These are phyloP conservation scores for Trichoderma cornu-damae DNA, from an alignment of 2,329 filamentous ascomycete genomes.

Conservation along the genomic window DNA sequence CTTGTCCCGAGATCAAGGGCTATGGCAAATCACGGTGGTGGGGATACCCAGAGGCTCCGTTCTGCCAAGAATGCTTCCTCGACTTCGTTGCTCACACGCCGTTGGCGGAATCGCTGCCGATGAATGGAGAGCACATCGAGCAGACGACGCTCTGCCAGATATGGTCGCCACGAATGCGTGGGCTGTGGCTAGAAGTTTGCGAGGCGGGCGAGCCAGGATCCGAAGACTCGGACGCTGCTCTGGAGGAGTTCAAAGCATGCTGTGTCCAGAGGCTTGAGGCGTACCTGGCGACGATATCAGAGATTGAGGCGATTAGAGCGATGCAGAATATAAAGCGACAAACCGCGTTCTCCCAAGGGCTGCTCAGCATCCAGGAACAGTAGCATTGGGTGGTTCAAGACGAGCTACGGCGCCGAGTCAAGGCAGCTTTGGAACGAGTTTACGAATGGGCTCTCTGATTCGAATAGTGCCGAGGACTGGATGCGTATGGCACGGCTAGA, in stretches of 20 bases:
- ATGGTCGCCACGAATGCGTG: conserved; percentile 37
- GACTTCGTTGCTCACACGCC: conserved; percentile 29
- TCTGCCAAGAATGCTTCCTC: conserved; percentile 34
- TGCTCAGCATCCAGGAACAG: neutral
- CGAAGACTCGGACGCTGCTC: conserved; percentile 23
- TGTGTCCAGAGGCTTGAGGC: neutral
- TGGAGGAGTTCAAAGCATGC: conserved; percentile 23
- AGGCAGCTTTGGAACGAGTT: neutral
- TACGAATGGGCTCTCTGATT: neutral
- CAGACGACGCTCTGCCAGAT: conserved; percentile 31
- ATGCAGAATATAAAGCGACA: neutral
- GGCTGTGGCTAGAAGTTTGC: conserved; percentile 30
- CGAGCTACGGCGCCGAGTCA: neutral
- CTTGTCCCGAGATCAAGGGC: conserved; percentile 27
- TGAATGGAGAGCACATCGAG: conserved; percentile 26
- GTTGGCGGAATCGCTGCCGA: conserved; percentile 24
- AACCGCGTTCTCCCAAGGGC: neutral
- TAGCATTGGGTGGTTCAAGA: conserved; percentile 2
- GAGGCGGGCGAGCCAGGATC: conserved; percentile 25
- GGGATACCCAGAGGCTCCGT: conserved; percentile 31
- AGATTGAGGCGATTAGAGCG: neutral
- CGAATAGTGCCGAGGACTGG: conserved; percentile 1
- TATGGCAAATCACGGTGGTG: conserved; percentile 29
- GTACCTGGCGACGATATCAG: neutral
- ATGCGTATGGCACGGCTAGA: conserved; percentile 3